Conservation (phyloP, 495 filamentous ascomycete species). For the Terfezia boudieri region DNA sequence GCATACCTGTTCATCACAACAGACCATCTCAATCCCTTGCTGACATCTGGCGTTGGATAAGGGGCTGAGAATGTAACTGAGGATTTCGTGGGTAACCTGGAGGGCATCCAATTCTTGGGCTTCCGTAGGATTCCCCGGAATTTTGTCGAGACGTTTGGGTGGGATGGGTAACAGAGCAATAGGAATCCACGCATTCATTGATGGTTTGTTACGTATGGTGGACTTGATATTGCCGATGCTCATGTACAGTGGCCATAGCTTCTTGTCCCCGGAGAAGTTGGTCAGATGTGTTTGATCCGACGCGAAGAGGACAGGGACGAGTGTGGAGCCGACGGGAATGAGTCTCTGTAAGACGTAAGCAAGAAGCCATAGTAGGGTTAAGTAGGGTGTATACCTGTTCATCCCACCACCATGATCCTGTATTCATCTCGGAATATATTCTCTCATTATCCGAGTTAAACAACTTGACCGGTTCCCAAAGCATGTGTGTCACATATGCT, state of each 20-base stretch:
- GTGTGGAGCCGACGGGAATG: background rate
- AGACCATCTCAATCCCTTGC: background rate
- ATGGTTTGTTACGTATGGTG: background rate
- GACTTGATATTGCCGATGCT: background rate
- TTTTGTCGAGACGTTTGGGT: background rate
- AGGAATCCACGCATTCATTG: background rate
- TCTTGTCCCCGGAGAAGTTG: slow-evolving; percentile 1
- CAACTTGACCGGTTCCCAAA: background rate
- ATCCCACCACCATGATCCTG: background rate
- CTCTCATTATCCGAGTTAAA: too few relatives aligned
- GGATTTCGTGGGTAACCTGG: background rate
- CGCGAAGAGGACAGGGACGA: background rate
- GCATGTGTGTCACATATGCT: background rate
- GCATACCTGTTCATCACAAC: background rate
- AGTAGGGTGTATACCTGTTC: background rate
- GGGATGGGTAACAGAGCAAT: background rate
- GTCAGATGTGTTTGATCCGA: slow-evolving; percentile 1
- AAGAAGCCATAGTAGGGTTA: background rate
- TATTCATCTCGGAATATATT: too few relatives aligned
- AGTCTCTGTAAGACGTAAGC: too few relatives aligned
- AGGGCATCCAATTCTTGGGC: background rate
- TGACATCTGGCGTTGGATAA: background rate
- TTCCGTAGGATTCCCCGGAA: background rate
- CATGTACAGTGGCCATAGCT: background rate
- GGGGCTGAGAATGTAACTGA: background rate